Conservation (phyloP, 345 rosid species). For the Eucalyptus guilfoylei region DNA sequence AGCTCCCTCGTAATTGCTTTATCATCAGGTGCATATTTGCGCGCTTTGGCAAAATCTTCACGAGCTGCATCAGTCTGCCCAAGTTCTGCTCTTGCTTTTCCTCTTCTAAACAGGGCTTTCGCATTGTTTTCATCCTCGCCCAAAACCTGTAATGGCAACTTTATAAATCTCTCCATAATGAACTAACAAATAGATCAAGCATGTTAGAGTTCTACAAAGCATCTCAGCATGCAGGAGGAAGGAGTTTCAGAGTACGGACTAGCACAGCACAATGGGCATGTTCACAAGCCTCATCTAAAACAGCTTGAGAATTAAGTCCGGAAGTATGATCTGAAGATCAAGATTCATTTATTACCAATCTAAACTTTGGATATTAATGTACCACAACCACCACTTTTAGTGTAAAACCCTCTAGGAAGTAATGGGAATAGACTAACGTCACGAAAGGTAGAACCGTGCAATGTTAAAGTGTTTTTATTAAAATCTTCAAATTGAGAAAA, state of each 20-base stretch:
- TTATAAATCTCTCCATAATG: neutral
- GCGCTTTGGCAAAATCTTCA: slow-evolving; percentile 76
- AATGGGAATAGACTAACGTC: neutral
- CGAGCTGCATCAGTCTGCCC: slow-evolving; percentile 90
- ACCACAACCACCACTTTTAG: neutral
- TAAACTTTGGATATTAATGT: neutral
- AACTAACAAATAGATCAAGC: neutral
- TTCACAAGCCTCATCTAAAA: neutral
- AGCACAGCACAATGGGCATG: neutral
- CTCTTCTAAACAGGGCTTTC: slow-evolving; percentile 88
- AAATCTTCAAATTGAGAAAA: neutral
- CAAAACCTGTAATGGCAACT: slow-evolving; percentile 39
- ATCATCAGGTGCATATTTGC: slow-evolving; percentile 76
- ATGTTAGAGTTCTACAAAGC: neutral
- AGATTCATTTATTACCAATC: neutral
- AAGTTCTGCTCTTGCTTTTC: slow-evolving; percentile 82
- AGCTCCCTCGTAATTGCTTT: slow-evolving; percentile 73
- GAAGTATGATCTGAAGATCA: neutral
- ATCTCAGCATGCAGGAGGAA: neutral
- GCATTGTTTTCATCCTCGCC: slow-evolving; percentile 83
- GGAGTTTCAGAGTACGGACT: neutral
- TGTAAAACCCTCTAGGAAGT: neutral
- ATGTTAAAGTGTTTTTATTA: neutral
- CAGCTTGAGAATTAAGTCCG: neutral
- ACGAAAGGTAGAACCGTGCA: neutral